These are phyloP conservation scores for Pachyrhizus erosus DNA, from an alignment of 306 rosid species.

Conservation along the genomic window DNA sequence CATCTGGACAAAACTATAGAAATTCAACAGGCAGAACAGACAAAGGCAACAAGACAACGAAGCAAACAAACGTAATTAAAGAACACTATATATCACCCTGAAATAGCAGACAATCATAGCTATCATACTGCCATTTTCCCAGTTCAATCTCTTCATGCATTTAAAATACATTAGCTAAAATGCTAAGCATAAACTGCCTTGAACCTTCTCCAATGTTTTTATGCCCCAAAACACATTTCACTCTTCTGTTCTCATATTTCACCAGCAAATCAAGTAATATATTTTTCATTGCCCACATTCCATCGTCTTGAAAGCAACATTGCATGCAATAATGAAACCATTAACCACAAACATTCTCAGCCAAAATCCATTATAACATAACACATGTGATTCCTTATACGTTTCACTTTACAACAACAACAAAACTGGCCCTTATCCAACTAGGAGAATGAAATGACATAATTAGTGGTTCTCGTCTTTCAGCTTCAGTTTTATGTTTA, in stretches of 20 bases:
- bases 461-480: neutral
- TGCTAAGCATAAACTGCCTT: neutral
- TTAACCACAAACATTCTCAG: constrained; percentile 5
- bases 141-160: constrained; percentile 6
- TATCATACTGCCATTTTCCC: neutral
- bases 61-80: no score
- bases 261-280: neutral
- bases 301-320: neutral
- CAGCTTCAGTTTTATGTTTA: neutral
- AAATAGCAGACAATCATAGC: neutral
- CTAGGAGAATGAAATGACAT: neutral
- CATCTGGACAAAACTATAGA: neutral
- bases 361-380: neutral
- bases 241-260: constrained; percentile 15
- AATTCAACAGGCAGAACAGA: neutral
- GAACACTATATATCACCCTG: neutral
- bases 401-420: neutral
- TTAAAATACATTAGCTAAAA: neutral
- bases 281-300: neutral
- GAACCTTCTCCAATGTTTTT: constrained; percentile 7
- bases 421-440: neutral
- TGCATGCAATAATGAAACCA: neutral
- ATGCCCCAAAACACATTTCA: neutral
- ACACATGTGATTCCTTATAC: neutral
- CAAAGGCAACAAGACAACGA: neutral